Conservation (phyloP, 176 grass and related monocot genomes). For the Juncus effusus region DNA sequence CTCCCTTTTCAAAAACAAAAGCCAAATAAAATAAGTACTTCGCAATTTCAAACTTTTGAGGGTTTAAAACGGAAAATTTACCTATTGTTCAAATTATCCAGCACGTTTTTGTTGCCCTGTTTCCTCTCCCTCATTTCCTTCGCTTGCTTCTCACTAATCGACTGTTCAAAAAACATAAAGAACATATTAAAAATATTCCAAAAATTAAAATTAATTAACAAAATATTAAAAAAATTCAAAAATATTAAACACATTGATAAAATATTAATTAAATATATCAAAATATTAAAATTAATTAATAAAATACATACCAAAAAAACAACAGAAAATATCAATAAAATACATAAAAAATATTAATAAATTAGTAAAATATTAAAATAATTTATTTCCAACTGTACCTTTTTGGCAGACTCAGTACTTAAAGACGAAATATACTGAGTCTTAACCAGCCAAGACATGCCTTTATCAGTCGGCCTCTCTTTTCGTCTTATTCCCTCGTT, state of each 20-base stretch:
- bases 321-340: constrained; percentile 26
- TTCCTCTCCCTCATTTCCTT: constrained; percentile 94
- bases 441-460: constrained; percentile 98
- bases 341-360: not conserved
- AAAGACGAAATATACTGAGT: constrained; percentile 98
- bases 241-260: no score
- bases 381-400: constrained; percentile 38
- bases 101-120: constrained; percentile 57
- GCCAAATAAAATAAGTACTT: constrained; percentile 21
- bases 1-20: constrained; percentile 54
- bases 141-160: constrained; percentile 94
- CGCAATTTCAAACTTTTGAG: constrained; percentile 21
- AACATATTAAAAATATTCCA: no score
- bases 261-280: not conserved
- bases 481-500: constrained; percentile 86
- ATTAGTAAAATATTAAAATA: not conserved
- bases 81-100: constrained; percentile 91
- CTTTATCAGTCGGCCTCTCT: constrained; percentile 90
- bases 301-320: not conserved
- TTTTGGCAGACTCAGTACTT: constrained; percentile 76
- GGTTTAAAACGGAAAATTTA: constrained; percentile 3
- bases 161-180: constrained; percentile 39
- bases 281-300: constrained; percentile 14
- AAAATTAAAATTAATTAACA: not conserved
- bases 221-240: not conserved